A percentile compares a stretch with the other conserved stretches of the same genome.
Evolutionary conservation across 2,329 filamentous ascomycete species (phyloP).

Genomic region (Chrysosporium keratinophilum): DNA sequence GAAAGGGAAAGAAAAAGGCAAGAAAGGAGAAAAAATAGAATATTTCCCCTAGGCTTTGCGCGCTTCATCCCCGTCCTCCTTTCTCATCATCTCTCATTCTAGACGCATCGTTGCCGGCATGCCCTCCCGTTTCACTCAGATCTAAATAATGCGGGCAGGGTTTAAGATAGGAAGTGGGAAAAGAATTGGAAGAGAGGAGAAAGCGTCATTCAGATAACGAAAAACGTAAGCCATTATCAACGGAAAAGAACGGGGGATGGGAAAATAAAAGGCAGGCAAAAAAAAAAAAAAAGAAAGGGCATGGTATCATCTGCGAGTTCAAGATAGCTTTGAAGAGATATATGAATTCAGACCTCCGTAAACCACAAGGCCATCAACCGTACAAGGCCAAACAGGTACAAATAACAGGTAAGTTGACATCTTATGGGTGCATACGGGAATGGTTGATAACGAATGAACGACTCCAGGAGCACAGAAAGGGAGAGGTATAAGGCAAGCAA

Average conservation of each 20-base stretch:
- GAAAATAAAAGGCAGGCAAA: neutral
- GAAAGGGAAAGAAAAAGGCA: neutral
- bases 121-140: no score
- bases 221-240: conserved; percentile 11
- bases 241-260: conserved; percentile 13
- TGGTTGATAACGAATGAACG: neutral
- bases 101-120: neutral
- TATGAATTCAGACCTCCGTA: conserved; percentile 7
- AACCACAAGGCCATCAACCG: conserved; percentile 20
- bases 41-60: neutral
- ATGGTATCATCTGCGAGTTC: conserved; percentile 12
- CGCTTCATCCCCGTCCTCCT: neutral
- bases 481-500: conserved; percentile 7
- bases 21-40: neutral
- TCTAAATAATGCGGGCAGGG: no score
- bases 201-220: neutral
- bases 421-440: neutral
- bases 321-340: conserved; percentile 10
- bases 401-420: conserved; percentile 24
- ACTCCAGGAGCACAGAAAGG: conserved; percentile 19
- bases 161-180: conserved; percentile 14
- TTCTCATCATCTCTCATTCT: neutral
- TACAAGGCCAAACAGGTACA: conserved; percentile 18
- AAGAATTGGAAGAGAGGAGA: conserved; percentile 14
- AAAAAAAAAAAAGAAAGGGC: neutral